Percentiles rank a stretch among this genome's conserved stretches.
phyloP scores from a whole-genome alignment of 1,284 basidiomycete genomes.

The Marasmius fiardii region DNA sequence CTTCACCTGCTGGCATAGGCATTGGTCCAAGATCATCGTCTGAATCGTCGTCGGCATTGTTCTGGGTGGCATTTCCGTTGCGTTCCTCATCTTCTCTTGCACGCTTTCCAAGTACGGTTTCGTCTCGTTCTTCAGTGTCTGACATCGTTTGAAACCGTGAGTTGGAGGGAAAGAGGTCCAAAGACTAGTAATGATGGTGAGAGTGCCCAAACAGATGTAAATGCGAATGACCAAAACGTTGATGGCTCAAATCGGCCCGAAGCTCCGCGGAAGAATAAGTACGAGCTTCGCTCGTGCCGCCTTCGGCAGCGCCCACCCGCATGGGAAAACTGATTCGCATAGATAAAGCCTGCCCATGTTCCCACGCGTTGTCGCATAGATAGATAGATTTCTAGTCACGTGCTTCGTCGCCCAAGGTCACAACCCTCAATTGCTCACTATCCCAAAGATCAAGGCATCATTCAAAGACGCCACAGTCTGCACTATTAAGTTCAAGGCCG shows the following conservation, averaged over 20 bases:
- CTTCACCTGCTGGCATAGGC: slow-evolving; percentile 55
- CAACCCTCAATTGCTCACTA: slow-evolving; percentile 16
- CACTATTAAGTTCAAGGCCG: slow-evolving; percentile 40
- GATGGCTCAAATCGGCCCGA: no score
- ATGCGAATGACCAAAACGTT: no score
- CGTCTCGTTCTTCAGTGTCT: slow-evolving; percentile 29
- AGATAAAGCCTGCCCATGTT: no score
- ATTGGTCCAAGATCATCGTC: slow-evolving; percentile 78
- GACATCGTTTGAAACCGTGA: slow-evolving; percentile 26
- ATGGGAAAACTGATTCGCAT: no score
- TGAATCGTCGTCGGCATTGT: slow-evolving; percentile 44
- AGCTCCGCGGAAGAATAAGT: no score
- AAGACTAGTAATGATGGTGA: background rate
- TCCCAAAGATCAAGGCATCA: slow-evolving; percentile 50
- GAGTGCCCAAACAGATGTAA: no score
- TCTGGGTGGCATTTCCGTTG: slow-evolving; percentile 18
- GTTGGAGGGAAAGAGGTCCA: background rate
- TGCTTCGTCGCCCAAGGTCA: no score
- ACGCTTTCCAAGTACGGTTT: slow-evolving; percentile 63
- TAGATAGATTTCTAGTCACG: no score
- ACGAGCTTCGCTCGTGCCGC: no score
- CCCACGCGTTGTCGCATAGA: no score
- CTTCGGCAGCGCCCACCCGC: no score
- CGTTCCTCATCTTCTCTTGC: slow-evolving; percentile 25
- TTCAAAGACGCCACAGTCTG: slow-evolving; percentile 50